Evolutionary conservation across 73 alveolate species (phyloP), one percentile per base, ranked within the genome.

Genomic region (Uronychia binucleata): DNA sequence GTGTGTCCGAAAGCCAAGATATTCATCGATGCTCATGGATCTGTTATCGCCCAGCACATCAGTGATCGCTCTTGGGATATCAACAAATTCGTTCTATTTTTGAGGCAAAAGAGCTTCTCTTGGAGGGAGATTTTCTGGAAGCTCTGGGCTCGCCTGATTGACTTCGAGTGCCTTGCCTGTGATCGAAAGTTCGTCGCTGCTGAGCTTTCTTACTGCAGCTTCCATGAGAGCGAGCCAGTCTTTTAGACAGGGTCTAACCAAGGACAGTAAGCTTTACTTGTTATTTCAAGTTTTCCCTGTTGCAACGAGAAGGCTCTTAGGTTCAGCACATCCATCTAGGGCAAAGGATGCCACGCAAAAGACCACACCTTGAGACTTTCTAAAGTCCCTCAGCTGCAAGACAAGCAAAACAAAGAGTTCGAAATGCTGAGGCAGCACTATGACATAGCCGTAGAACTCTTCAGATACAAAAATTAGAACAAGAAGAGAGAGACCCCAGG

Each of bases 21-120:
- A 35, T 92, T 92, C 80, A 92, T 92, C 0, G 97, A 92, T 58
- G 90, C 81, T 80, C 93, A 90, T 30, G 97, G 97, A 33, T 78
- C 84, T 5, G 95, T 92, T 0, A 84, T 92, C 11, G 97, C 97
- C 1, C 58, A 89, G 93, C 97, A 92, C 77, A 91, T 92, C 32
- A 91, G 91, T 1, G 97, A 92, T 83, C 75, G 89, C 77, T 34
- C 59, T 77, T 92, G 87, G 80, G 94, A 84, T 33, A 33, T 85
- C 27, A 85, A 89, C 58, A 88, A 87, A 34, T 91, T 91, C 86
- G 58, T 91, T 11, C 31, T 34, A 34, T 88, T 34, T 74, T 26
- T 91, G 28, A 88, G 76, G 32, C 59, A 91, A 57, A 91, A 91
- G 31, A 35, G 84, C 30, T 74, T 91, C 19, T 67, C 80, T 29